These are phyloP conservation scores for Pseudogymnoascus sp. DNA, from an alignment of 2,329 filamentous ascomycete species.

Conservation along the genomic window DNA sequence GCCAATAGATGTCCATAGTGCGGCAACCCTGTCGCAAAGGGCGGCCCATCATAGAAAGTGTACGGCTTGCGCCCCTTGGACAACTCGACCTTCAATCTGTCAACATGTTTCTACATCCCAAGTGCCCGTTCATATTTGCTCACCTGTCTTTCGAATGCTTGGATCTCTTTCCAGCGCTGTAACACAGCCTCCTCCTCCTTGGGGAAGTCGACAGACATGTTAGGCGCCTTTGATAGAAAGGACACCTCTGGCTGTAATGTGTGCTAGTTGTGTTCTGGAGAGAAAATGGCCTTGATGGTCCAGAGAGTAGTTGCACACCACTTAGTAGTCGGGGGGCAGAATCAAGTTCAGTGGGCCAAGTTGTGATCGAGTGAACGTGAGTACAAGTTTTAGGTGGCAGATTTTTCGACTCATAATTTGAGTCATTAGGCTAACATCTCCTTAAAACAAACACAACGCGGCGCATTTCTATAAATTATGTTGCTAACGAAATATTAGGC, in stretches of 20 bases:
- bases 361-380: neutral
- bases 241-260: neutral
- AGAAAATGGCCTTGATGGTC: neutral
- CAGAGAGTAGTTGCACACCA: neutral
- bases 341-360: neutral
- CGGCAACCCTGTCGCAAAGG: constrained; percentile 65
- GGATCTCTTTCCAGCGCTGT: constrained; percentile 80
- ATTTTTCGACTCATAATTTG: constrained; percentile 8
- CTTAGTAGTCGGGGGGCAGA: neutral
- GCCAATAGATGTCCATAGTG: constrained; percentile 67
- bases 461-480: neutral
- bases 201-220: constrained; percentile 85
- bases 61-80: constrained; percentile 77
- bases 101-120: neutral
- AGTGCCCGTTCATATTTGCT: constrained; percentile 13
- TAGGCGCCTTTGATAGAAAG: constrained; percentile 8
- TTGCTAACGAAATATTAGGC: neutral
- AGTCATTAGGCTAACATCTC: neutral
- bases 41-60: constrained; percentile 89
- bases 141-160: constrained; percentile 82
- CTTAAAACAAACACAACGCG: neutral
- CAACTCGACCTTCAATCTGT: constrained; percentile 56
- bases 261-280: neutral
- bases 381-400: neutral
- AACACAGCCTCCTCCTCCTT: constrained; percentile 84